phyloP scores from a whole-genome alignment of 2,329 filamentous ascomycete species.

The Corynespora cassiicola region DNA sequence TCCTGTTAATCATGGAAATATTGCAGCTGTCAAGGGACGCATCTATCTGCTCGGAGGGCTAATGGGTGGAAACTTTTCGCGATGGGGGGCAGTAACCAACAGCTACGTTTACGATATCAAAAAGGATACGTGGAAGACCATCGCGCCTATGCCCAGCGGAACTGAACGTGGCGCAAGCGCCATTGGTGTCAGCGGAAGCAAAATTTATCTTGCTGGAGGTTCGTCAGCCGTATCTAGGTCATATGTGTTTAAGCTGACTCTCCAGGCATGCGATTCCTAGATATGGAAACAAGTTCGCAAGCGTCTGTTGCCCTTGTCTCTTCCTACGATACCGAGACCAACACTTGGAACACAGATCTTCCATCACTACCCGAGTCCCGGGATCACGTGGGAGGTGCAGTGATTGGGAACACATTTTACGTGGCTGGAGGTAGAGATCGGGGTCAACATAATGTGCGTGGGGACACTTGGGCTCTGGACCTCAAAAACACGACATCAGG shows the following conservation, averaged over 20 bases:
- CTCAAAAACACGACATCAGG: constrained; percentile 2
- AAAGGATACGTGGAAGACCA: constrained; percentile 3
- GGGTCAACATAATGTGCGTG: constrained; percentile 18
- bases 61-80: too few relatives aligned
- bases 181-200: constrained; percentile 8
- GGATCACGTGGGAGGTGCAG: constrained; percentile 12
- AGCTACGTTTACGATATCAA: constrained; percentile 10
- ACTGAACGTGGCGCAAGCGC: constrained; percentile 9
- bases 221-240: too few relatives aligned
- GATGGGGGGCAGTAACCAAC: constrained; percentile 5
- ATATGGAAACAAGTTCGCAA: too few relatives aligned
- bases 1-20: constrained; percentile 17
- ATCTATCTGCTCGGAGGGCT: constrained; percentile 18
- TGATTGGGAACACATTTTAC: constrained; percentile 7
- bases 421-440: constrained; percentile 8
- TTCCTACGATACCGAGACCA: constrained; percentile 17
- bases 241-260: too few relatives aligned
- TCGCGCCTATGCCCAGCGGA: constrained; percentile 6
- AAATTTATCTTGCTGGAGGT: constrained; percentile 15
- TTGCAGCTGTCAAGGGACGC: constrained; percentile 8
- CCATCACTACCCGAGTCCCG: constrained; percentile 11
- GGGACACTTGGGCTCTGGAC: constrained; percentile 9
- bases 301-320: constrained; percentile 21
- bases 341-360: constrained; percentile 17
- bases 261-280: too few relatives aligned